Conservation (phyloP, 2,329 filamentous ascomycete species). For the Didymella glomerata region DNA sequence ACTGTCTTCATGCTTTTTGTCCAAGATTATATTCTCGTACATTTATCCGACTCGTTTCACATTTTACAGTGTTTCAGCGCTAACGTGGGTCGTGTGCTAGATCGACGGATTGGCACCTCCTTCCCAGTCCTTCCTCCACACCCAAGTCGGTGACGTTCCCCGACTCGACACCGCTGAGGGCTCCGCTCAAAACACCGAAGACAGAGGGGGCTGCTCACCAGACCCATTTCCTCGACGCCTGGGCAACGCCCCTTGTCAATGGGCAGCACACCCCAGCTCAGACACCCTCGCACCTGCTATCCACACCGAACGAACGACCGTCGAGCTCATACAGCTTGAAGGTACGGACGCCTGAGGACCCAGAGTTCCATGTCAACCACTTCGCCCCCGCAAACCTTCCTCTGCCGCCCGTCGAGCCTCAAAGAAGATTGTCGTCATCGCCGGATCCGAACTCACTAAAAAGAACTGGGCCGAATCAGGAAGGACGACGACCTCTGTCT, state of each 20-base stretch:
- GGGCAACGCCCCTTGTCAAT: slow-evolving; percentile 56
- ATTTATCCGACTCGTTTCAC: slow-evolving; percentile 23
- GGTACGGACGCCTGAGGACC: slow-evolving; percentile 50
- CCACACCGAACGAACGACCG: slow-evolving; percentile 47
- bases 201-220: slow-evolving; percentile 50
- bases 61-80: slow-evolving; percentile 41
- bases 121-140: slow-evolving; percentile 60
- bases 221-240: slow-evolving; percentile 61
- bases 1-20: slow-evolving; percentile 8
- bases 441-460: slow-evolving; percentile 54
- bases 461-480: slow-evolving; percentile 17
- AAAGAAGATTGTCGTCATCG: slow-evolving; percentile 67
- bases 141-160: slow-evolving; percentile 55
- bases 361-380: slow-evolving; percentile 68
- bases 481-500: slow-evolving; percentile 29
- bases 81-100: slow-evolving; percentile 50
- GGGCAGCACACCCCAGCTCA: slow-evolving; percentile 53
- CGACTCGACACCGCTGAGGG: slow-evolving; percentile 52
- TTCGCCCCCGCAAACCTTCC: slow-evolving; percentile 64
- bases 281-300: slow-evolving; percentile 52
- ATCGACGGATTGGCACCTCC: slow-evolving; percentile 58
- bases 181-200: slow-evolving; percentile 57
- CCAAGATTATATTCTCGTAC: slow-evolving; percentile 4
- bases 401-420: slow-evolving; percentile 68
- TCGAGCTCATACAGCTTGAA: slow-evolving; percentile 48